Percentiles rank a stretch among this genome's conserved stretches.
Conservation (phyloP, 768 basidiomycete species). For the Russula dissimulans region DNA sequence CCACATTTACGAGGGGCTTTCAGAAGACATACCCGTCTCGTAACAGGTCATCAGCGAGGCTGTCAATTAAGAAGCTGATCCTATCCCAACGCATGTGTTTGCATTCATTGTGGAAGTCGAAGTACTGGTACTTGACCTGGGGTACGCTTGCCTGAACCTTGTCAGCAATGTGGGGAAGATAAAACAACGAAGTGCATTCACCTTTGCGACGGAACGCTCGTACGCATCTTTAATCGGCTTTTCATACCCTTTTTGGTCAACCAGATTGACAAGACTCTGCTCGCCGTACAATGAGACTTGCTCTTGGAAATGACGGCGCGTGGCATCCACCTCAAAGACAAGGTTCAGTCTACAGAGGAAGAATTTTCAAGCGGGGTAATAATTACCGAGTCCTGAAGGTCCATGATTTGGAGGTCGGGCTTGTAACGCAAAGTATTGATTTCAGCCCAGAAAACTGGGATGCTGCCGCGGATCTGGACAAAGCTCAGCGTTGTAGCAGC, state of each 20-base stretch:
- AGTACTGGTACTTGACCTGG: constrained; percentile 81
- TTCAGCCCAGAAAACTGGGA: constrained; percentile 95
- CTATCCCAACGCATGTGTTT: constrained; percentile 92
- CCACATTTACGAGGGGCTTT: not conserved
- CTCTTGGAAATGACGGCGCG: constrained; percentile 64
- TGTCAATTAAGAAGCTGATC: constrained; percentile 72
- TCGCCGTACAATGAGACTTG: constrained; percentile 69
- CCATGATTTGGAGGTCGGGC: constrained; percentile 96
- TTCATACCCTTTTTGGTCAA: constrained; percentile 91
- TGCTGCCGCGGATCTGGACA: constrained; percentile 89
- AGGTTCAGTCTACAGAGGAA: constrained; percentile 10
- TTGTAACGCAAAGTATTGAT: constrained; percentile 92
- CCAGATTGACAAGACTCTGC: constrained; percentile 77
- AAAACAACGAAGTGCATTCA: constrained; percentile 20
- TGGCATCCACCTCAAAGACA: constrained; percentile 48
- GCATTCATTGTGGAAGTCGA: constrained; percentile 97
- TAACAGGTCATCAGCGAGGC: constrained; percentile 58
- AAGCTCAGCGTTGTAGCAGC: constrained; percentile 66
- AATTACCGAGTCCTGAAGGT: constrained; percentile 72
- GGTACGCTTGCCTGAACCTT: constrained; percentile 47
- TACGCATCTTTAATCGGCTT: constrained; percentile 92
- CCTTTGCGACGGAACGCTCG: constrained; percentile 65
- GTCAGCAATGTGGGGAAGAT: not conserved
- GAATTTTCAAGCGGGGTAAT: not conserved
- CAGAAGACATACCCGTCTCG: constrained; percentile 49